A percentile compares a stretch with the other conserved stretches of the same genome.
Evolutionary conservation across 2,329 filamentous ascomycete species (phyloP).

Genomic region (Ophiosphaerella korrae): DNA sequence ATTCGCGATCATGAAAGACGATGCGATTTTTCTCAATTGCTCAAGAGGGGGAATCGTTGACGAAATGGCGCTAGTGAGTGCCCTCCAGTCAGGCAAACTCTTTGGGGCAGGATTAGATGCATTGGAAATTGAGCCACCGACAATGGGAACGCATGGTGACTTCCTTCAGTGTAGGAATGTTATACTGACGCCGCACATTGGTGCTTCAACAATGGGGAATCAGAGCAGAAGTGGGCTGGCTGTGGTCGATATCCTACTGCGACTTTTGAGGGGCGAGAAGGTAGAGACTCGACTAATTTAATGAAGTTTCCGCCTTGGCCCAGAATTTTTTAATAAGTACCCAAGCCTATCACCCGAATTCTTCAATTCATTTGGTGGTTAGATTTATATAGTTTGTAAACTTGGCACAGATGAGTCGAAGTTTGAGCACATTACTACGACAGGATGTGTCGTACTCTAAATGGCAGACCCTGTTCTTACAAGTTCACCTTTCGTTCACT

Average conservation of each 20-base stretch:
- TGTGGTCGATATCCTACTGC: constrained; percentile 14
- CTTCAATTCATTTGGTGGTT: too few species aligned
- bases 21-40: constrained; percentile 50
- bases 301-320: too few species aligned
- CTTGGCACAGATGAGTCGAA: too few species aligned
- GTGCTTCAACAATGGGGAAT: constrained; percentile 1
- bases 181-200: constrained; percentile 3
- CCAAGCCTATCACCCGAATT: too few species aligned
- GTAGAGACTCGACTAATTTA: too few species aligned
- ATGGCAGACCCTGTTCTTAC: too few species aligned
- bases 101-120: constrained; percentile 41
- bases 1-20: not conserved
- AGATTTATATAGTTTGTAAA: too few species aligned
- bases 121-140: constrained; percentile 2
- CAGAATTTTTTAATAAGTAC: too few species aligned
- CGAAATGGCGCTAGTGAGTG: constrained; percentile 51
- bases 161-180: not conserved
- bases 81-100: constrained; percentile 47
- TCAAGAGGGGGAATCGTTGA: constrained; percentile 54
- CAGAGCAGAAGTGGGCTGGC: not conserved
- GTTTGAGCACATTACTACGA: too few species aligned
- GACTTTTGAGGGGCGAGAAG: too few species aligned
- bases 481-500: too few species aligned
- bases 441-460: too few species aligned
- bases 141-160: not conserved